Conservation (phyloP, 495 filamentous ascomycete species). For the Amorphotheca resinae region DNA sequence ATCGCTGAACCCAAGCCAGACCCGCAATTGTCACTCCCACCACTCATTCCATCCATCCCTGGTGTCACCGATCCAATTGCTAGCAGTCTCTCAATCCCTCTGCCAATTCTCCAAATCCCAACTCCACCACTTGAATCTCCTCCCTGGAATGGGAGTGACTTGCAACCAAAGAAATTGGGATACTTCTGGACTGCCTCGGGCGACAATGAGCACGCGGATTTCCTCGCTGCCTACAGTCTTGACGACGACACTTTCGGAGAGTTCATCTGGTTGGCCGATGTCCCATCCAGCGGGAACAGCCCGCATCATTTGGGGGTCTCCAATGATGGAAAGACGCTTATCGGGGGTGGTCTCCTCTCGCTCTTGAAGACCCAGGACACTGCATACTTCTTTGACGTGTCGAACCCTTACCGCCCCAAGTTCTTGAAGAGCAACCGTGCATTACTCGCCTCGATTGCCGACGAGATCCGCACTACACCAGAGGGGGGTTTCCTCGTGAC, state of each 20-base stretch:
- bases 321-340: slow-evolving; percentile 45
- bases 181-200: slow-evolving; percentile 52
- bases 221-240: slow-evolving; percentile 46
- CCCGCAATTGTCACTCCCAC: slow-evolving; percentile 26
- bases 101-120: slow-evolving; percentile 46
- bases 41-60: slow-evolving; percentile 43
- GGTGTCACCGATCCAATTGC: slow-evolving; percentile 44
- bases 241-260: slow-evolving; percentile 52
- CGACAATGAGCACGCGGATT: slow-evolving; percentile 49
- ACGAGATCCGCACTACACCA: slow-evolving; percentile 54
- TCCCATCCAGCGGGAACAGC: slow-evolving; percentile 46
- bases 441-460: slow-evolving; percentile 43
- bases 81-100: slow-evolving; percentile 32
- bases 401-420: slow-evolving; percentile 43
- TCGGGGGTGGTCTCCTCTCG: slow-evolving; percentile 48
- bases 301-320: slow-evolving; percentile 49
- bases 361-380: slow-evolving; percentile 48
- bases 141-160: slow-evolving; percentile 38
- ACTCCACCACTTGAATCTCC: slow-evolving; percentile 42
- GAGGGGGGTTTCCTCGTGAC: slow-evolving; percentile 53
- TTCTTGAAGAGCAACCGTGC: slow-evolving; percentile 48
- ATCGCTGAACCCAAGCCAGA: slow-evolving; percentile 4
- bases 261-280: slow-evolving; percentile 45
- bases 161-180: slow-evolving; percentile 54
- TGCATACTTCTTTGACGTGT: slow-evolving; percentile 49